Base-by-base conservation (phyloP, 768 basidiomycete species). In the Xerocomellus chrysenteron region DNA sequence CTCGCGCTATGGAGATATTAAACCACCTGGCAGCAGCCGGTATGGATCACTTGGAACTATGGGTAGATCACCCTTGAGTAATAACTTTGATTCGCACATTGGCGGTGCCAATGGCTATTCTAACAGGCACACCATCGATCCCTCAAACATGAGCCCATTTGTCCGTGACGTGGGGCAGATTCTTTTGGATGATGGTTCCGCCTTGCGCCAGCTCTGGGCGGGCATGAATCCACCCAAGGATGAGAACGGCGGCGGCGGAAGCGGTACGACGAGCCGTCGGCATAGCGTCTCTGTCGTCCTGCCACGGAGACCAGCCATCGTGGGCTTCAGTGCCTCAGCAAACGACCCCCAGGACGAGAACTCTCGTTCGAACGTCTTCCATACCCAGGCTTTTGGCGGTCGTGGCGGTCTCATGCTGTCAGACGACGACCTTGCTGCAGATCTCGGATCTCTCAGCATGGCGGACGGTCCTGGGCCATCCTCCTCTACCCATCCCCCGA, bases 261-360 rank as follows among this genome's bases (percentile, higher is more conserved):
- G 90, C 62, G 92, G 90, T 3, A 88, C 90, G 5, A 91, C 92
- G 8, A 92, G 89, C 61, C 75, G 92, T 37, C 76, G 92, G 19
- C 91, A 93, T 60, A 91, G 88, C 56, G 90, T 93, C 62, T 88
- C 86, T 58, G 83, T 92, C 63, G 88, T 92, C 13, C 91, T 90
- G 67, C 88, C 89, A 0, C 78, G 87, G 5, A 73, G 87, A 47
- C 78, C 83, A 5, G 82, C 82, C 52, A 75, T 87, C 47, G 82
- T 87, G 2, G 66, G 88, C 3, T 90, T 90, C 72, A 43, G 19
- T 17, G 41, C 47, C 2, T 24, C 47, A 4, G 81, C 78, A 1
- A 69, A 62, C 17, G 81, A 82, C 47, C 67, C 59, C 19, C 71
- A 73, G 30, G 81, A 82, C 50, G 80, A 81, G 32, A 59, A 67